A percentile compares a stretch with the other conserved stretches of the same genome.
Conservation (phyloP, 1,284 basidiomycete species). For the Mycena citricolor region DNA sequence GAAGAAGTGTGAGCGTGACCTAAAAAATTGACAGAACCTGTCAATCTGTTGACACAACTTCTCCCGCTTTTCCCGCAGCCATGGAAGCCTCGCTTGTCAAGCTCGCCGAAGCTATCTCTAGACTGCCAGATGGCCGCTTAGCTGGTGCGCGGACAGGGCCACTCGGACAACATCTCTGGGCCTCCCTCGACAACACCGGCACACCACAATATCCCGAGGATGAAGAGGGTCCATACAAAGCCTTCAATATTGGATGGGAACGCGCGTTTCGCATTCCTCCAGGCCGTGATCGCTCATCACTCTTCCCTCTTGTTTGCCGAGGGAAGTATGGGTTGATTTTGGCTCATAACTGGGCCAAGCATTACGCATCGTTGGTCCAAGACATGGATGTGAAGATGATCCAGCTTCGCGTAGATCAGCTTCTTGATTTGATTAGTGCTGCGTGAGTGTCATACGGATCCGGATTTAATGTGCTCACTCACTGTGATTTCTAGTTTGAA, state of each 20-base stretch:
- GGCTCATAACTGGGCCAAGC: constrained; percentile 9
- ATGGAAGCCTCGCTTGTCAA: too few species aligned
- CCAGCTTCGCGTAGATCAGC: constrained; percentile 3
- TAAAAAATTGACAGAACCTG: too few species aligned
- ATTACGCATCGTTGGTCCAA: constrained; percentile 6
- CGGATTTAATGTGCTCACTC: too few species aligned
- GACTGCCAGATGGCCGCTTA: background rate
- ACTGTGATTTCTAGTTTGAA: too few species aligned
- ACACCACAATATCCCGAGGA: background rate
- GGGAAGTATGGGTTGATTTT: constrained; percentile 8
- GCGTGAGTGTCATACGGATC: too few species aligned
- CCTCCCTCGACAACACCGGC: background rate
- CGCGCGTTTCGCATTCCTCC: background rate
- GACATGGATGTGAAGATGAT: background rate
- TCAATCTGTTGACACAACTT: too few species aligned
- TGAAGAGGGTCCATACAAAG: background rate
- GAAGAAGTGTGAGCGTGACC: too few species aligned
- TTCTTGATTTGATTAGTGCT: constrained; percentile 2
- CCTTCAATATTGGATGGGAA: constrained; percentile 2
- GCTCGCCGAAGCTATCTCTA: background rate
- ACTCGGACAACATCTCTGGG: background rate
- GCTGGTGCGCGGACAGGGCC: background rate
- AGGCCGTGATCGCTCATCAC: background rate
- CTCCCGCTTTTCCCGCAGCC: too few species aligned
- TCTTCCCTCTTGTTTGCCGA: constrained; percentile 1